Evolutionary conservation across 192 early-diverging fungal species (phyloP).

Genomic region (Chytriomyces confervae): DNA sequence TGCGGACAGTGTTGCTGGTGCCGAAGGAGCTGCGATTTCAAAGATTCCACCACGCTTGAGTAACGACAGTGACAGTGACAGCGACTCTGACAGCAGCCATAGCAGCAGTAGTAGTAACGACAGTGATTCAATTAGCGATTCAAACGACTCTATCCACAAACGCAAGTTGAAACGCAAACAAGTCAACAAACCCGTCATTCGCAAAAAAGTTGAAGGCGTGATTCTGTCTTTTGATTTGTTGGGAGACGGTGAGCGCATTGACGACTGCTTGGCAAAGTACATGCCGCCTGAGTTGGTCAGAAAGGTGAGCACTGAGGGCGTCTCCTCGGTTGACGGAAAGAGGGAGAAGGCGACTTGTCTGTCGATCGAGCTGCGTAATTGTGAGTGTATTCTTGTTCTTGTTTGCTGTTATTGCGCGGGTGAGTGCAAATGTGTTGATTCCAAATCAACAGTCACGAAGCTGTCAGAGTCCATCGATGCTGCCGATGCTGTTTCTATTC

Average conservation of each 20-base stretch:
- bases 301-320: constrained; percentile 33
- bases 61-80: constrained; percentile 1
- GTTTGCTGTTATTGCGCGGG: not conserved
- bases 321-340: constrained; percentile 23
- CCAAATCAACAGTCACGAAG: not conserved
- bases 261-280: constrained; percentile 36
- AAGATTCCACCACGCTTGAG: not conserved
- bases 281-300: constrained; percentile 35
- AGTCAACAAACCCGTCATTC: not conserved
- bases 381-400: constrained; percentile 33
- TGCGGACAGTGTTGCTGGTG: not conserved
- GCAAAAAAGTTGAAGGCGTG: constrained; percentile 28
- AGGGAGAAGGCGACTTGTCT: constrained; percentile 28
- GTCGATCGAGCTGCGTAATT: constrained; percentile 42
- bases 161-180: not conserved
- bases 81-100: not conserved
- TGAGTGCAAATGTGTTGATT: not conserved
- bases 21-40: not conserved
- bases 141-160: not conserved
- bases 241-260: constrained; percentile 31
- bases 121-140: not conserved
- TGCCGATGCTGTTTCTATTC: constrained; percentile 10
- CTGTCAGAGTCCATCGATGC: constrained; percentile 25
- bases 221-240: constrained; percentile 42
- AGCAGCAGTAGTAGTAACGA: not conserved